Conservation (phyloP, 2,329 filamentous ascomycete species). For the Bisporella sp. region DNA sequence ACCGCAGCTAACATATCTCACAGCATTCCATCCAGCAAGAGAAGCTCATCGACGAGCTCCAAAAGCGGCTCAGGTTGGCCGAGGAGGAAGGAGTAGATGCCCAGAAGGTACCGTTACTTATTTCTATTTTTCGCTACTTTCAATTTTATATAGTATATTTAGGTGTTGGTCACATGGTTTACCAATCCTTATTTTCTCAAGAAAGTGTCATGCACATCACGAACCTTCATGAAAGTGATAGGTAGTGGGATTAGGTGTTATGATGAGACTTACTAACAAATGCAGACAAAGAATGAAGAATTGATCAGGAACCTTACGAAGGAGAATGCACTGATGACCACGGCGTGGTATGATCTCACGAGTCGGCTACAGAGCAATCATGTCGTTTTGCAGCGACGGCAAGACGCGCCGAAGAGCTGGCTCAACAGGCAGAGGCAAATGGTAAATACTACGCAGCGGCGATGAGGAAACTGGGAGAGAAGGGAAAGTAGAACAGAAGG, state of each 20-base stretch:
- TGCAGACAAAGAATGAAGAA: constrained; percentile 21
- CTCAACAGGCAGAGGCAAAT: constrained; percentile 73
- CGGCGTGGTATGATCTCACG: constrained; percentile 82
- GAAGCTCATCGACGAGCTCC: constrained; percentile 20
- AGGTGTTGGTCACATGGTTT: too few species aligned
- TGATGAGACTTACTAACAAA: not conserved
- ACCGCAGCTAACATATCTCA: constrained; percentile 15
- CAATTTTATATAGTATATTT: too few species aligned
- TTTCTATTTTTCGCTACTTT: not conserved
- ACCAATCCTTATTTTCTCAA: too few species aligned
- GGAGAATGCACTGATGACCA: constrained; percentile 71
- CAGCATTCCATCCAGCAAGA: constrained; percentile 24
- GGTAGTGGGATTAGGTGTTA: too few species aligned
- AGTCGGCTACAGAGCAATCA: constrained; percentile 76
- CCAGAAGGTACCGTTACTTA: constrained; percentile 23
- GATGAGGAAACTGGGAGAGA: constrained; percentile 8
- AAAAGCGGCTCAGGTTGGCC: constrained; percentile 19
- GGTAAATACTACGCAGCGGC: constrained; percentile 41
- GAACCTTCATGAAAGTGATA: too few species aligned
- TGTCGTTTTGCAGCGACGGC: constrained; percentile 67
- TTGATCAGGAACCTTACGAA: constrained; percentile 56
- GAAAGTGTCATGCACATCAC: too few species aligned
- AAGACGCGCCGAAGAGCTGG: constrained; percentile 74
- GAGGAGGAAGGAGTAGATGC: constrained; percentile 21
- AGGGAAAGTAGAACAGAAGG: too few species aligned